These are phyloP conservation scores for Paracoccidioides brasiliensis DNA, from an alignment of 2,329 filamentous ascomycete species.

Conservation along the genomic window DNA sequence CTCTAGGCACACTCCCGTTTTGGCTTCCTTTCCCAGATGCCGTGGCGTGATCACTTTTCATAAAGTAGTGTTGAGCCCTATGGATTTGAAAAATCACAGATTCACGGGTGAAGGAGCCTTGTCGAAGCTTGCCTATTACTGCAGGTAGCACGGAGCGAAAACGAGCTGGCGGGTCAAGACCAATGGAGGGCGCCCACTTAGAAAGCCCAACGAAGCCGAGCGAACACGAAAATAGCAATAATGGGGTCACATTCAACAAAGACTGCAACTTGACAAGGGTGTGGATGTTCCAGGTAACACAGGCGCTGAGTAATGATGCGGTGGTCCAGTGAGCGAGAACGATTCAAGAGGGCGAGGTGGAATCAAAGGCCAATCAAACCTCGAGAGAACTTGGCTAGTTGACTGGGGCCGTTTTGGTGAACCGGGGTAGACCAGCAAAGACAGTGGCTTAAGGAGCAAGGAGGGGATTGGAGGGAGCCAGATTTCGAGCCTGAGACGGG, in stretches of 20 bases:
- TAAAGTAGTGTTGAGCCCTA: constrained; percentile 2
- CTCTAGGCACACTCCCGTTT: not conserved
- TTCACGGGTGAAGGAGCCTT: not conserved
- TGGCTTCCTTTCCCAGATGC: not conserved
- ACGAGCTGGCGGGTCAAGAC: constrained; percentile 3
- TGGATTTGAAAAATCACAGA: not conserved
- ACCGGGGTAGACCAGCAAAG: not conserved
- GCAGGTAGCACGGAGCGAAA: not conserved
- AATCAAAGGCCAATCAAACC: not conserved
- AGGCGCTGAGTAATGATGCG: not conserved
- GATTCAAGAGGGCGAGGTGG: not conserved
- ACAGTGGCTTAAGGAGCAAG: not conserved
- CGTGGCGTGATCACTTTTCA: not conserved
- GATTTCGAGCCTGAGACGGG: too few relatives aligned
- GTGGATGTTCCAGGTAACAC: not conserved
- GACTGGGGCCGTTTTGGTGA: not conserved
- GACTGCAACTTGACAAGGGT: not conserved
- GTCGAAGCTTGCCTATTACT: not conserved
- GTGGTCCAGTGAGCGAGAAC: not conserved
- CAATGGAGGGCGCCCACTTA: constrained; percentile 12
- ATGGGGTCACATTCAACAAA: constrained; percentile 3
- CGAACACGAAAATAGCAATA: constrained; percentile 4
- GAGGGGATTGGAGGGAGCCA: not conserved
- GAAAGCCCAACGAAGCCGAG: constrained; percentile 3
- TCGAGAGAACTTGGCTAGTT: not conserved